Evolutionary conservation across 2,329 filamentous ascomycete genomes (phyloP).

Genomic region (Scolecobasidium constrictum): DNA sequence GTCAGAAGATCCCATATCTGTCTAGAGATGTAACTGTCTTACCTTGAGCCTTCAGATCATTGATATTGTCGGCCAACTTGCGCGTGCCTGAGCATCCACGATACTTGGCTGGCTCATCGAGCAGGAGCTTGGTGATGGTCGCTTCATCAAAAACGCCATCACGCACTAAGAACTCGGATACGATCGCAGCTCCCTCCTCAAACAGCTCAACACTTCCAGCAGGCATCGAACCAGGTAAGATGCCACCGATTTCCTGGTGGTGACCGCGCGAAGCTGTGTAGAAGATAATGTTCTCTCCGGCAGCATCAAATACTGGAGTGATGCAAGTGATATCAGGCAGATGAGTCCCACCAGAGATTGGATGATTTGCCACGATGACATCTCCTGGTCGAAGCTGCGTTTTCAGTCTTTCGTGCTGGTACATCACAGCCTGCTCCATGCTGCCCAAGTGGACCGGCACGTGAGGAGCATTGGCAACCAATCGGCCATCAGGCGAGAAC

Average conservation of each 20-base stretch:
- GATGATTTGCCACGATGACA: constrained; percentile 75
- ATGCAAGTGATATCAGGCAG: constrained; percentile 74
- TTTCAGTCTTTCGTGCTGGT: constrained; percentile 70
- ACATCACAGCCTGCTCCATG: constrained; percentile 74
- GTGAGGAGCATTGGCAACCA: constrained; percentile 73
- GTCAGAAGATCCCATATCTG: too few species aligned
- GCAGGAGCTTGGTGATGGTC: constrained; percentile 59
- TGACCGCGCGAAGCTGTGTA: constrained; percentile 73
- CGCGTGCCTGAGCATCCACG: constrained; percentile 69
- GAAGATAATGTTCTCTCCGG: constrained; percentile 64
- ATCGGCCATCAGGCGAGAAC: constrained; percentile 63
- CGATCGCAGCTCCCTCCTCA: constrained; percentile 46
- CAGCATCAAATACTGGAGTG: constrained; percentile 58
- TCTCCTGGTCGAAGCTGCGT: constrained; percentile 68
- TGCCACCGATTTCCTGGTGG: constrained; percentile 77
- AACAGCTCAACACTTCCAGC: constrained; percentile 53
- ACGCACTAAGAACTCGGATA: constrained; percentile 57
- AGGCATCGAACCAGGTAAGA: constrained; percentile 74
- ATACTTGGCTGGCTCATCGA: constrained; percentile 62
- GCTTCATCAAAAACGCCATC: constrained; percentile 71
- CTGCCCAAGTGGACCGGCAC: constrained; percentile 71
- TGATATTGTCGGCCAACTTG: constrained; percentile 72
- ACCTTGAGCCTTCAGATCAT: constrained; percentile 78
- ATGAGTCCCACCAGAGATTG: constrained; percentile 75
- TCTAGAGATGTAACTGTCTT: too few species aligned